Evolutionary conservation across 768 basidiomycete species (phyloP).

Genomic region (Pleurotus salmoneostramineus): DNA sequence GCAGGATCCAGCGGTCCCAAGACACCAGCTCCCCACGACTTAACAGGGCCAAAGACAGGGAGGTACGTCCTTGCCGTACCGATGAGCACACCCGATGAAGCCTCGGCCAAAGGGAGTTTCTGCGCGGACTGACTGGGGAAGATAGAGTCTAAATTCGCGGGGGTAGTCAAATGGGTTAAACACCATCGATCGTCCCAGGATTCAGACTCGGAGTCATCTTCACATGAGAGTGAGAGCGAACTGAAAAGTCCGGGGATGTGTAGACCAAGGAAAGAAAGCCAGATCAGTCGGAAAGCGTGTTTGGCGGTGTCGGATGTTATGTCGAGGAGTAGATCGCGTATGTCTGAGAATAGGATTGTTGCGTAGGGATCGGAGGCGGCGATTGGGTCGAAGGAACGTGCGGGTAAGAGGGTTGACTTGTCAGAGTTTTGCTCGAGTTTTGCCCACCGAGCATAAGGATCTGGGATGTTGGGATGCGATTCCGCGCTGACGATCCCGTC

Average conservation of each 20-base stretch:
- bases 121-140: slow-evolving; percentile 40
- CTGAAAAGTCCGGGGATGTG: slow-evolving; percentile 69
- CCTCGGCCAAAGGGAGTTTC: slow-evolving; percentile 44
- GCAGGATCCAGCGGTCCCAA: slow-evolving; percentile 50
- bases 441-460: slow-evolving; percentile 71
- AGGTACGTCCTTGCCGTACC: slow-evolving; percentile 62
- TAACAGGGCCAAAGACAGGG: slow-evolving; percentile 65
- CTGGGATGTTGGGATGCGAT: slow-evolving; percentile 28
- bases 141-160: slow-evolving; percentile 41
- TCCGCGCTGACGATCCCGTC: slow-evolving; percentile 8
- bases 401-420: slow-evolving; percentile 36
- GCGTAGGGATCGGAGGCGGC: slow-evolving; percentile 65
- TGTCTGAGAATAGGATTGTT: slow-evolving; percentile 69
- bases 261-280: slow-evolving; percentile 69
- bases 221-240: slow-evolving; percentile 31
- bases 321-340: slow-evolving; percentile 53
- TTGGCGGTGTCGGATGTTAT: slow-evolving; percentile 42
- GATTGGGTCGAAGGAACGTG: slow-evolving; percentile 45
- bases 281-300: slow-evolving; percentile 58
- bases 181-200: slow-evolving; percentile 71
- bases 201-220: slow-evolving; percentile 16
- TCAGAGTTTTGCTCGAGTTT: slow-evolving; percentile 52
- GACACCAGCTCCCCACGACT: slow-evolving; percentile 56
- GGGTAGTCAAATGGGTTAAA: slow-evolving; percentile 39
- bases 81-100: slow-evolving; percentile 61